A percentile compares a stretch with the other conserved stretches of the same genome.
phyloP scores from a whole-genome alignment of 306 rosid species.

The Inga leiocalycina region DNA sequence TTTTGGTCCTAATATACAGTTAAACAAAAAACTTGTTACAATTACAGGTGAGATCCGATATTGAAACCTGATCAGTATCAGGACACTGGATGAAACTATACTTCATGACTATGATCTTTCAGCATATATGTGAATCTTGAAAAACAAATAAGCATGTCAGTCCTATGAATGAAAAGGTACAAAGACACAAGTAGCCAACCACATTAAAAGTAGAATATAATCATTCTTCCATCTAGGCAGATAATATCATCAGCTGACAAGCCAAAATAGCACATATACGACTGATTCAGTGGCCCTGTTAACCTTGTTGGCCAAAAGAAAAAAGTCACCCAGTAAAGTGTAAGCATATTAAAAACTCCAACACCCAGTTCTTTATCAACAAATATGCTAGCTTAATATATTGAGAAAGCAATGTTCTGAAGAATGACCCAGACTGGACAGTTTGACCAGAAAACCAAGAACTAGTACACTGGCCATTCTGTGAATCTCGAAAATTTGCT shows the following conservation, averaged over 20 bases:
- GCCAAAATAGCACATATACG: not conserved
- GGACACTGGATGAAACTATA: not conserved
- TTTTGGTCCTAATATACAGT: constrained; percentile 49
- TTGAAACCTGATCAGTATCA: constrained; percentile 13
- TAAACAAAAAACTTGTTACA: constrained; percentile 46
- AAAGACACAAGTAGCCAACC: not conserved
- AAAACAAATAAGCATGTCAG: not conserved
- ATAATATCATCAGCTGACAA: not conserved
- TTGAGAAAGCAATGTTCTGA: not conserved
- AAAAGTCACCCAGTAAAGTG: not conserved
- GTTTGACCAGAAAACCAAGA: not conserved
- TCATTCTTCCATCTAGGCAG: not conserved
- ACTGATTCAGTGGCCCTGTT: not conserved
- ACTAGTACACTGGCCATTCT: not conserved
- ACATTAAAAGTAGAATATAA: not conserved
- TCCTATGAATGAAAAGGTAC: not conserved
- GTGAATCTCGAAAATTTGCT: not conserved
- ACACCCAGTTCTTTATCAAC: not conserved
- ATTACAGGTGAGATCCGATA: constrained; percentile 26
- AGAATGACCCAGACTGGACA: not conserved
- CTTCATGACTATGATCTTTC: not conserved
- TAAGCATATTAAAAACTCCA: not conserved
- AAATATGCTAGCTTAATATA: not conserved
- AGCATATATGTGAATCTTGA: not conserved
- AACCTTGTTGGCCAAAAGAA: not conserved